Evolutionary conservation across 2,329 filamentous ascomycete species (phyloP).

Genomic region (Monilinia vaccinii-corymbosi): DNA sequence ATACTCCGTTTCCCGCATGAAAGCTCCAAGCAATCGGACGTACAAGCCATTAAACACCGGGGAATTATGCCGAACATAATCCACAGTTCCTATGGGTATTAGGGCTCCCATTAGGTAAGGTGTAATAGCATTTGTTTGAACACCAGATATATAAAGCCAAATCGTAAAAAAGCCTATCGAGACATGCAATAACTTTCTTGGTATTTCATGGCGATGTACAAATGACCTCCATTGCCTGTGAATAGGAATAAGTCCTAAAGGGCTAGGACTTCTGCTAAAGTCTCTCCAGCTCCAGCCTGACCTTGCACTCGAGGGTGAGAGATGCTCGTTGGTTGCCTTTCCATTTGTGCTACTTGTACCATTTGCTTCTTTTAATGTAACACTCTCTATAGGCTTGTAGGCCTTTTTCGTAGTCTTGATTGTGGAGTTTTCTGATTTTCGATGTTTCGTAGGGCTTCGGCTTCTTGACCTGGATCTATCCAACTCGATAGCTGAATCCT

Average conservation of each 20-base stretch:
- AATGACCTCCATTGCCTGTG: constrained; percentile 86
- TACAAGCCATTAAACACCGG: constrained; percentile 79
- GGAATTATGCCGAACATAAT: constrained; percentile 76
- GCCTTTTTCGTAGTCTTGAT: constrained; percentile 20
- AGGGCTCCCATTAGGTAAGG: constrained; percentile 75
- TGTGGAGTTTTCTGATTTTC: constrained; percentile 45
- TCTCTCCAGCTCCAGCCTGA: constrained; percentile 72
- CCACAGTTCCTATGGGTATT: constrained; percentile 73
- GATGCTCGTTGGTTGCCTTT: constrained; percentile 49
- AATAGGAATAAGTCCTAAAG: constrained; percentile 88
- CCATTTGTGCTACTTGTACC: constrained; percentile 13
- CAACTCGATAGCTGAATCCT: constrained; percentile 20
- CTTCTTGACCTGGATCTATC: constrained; percentile 28
- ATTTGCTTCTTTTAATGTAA: constrained; percentile 16
- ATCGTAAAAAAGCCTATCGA: constrained; percentile 94
- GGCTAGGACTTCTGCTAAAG: constrained; percentile 84
- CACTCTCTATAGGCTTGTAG: constrained; percentile 36
- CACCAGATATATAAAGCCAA: constrained; percentile 72
- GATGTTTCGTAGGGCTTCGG: constrained; percentile 31
- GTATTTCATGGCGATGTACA: constrained; percentile 94
- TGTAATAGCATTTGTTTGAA: constrained; percentile 68
- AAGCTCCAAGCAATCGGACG: constrained; percentile 71
- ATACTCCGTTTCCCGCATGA: constrained; percentile 97
- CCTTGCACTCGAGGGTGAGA: constrained; percentile 55
- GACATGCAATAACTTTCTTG: constrained; percentile 84